Evolutionary conservation across 768 basidiomycete genomes (phyloP).

Genomic region (Neoboletus magnificus): DNA sequence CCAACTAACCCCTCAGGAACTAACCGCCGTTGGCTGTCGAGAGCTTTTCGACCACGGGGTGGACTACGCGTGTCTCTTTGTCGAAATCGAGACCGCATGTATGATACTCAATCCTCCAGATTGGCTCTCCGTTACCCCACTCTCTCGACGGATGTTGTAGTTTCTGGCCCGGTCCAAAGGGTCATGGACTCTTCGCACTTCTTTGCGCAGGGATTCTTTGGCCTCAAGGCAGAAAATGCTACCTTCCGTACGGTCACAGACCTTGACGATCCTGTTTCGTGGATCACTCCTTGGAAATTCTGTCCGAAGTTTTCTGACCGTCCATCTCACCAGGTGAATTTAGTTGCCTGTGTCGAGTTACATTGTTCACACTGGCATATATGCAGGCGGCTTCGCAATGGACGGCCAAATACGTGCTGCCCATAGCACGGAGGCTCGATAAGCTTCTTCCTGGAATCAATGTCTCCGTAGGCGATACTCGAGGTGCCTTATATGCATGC

Average conservation of each 20-base stretch:
- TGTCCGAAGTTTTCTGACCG: constrained; percentile 26
- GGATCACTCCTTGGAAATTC: constrained; percentile 41
- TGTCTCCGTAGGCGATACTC: constrained; percentile 33
- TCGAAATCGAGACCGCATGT: background rate
- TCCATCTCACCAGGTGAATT: constrained; percentile 5
- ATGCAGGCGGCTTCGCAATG: constrained; percentile 26
- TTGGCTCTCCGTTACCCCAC: constrained; percentile 23
- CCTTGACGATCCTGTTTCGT: constrained; percentile 35
- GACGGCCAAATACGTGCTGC: constrained; percentile 34
- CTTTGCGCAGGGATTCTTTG: constrained; percentile 40
- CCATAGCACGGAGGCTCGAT: constrained; percentile 35
- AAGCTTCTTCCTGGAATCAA: constrained; percentile 32
- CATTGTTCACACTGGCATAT: background rate
- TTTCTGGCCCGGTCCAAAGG: constrained; percentile 16
- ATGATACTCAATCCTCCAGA: constrained; percentile 1
- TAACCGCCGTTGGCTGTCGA: constrained; percentile 36
- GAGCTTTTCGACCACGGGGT: constrained; percentile 42
- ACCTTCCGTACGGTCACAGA: constrained; percentile 33
- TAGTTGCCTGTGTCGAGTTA: background rate
- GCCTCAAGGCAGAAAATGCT: constrained; percentile 27
- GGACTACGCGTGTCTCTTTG: constrained; percentile 21
- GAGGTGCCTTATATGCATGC: constrained; percentile 42
- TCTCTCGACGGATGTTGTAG: constrained; percentile 14
- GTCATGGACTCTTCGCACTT: constrained; percentile 42
- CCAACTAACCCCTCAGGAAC: constrained; percentile 32